These are phyloP conservation scores for Metarhizium robertsii DNA, from an alignment of 2,329 filamentous ascomycete species.

Conservation along the genomic window DNA sequence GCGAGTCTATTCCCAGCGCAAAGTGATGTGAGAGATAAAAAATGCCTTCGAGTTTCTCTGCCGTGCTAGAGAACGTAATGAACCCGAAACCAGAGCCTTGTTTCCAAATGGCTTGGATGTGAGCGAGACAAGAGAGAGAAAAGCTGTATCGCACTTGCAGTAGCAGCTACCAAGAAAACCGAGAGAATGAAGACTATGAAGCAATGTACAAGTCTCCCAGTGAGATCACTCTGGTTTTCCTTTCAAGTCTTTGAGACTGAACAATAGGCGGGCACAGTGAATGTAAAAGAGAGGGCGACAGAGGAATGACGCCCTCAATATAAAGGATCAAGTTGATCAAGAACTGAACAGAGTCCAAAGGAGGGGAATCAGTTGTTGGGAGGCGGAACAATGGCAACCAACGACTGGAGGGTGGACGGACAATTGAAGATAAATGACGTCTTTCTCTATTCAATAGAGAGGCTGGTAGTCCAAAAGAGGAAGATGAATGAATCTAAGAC, in stretches of 20 bases:
- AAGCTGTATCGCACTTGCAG: not conserved
- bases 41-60: not conserved
- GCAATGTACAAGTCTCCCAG: not conserved
- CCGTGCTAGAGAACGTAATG: no score
- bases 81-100: not conserved
- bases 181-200: no score
- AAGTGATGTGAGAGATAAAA: not conserved
- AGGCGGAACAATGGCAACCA: not conserved
- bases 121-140: not conserved
- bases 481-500: conserved; percentile 4
- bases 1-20: not conserved
- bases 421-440: conserved; percentile 9
- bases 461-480: conserved; percentile 1
- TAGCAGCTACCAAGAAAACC: no score
- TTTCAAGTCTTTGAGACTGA: not conserved
- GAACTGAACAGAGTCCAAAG: not conserved
- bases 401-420: conserved; percentile 1
- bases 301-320: not conserved
- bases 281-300: not conserved
- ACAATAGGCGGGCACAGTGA: not conserved
- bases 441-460: conserved; percentile 10
- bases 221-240: not conserved
- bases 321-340: not conserved
- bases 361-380: not conserved
- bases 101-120: not conserved